These are phyloP conservation scores for Boletus rufocinnamomeus DNA, from an alignment of 768 basidiomycete species.

Conservation along the genomic window DNA sequence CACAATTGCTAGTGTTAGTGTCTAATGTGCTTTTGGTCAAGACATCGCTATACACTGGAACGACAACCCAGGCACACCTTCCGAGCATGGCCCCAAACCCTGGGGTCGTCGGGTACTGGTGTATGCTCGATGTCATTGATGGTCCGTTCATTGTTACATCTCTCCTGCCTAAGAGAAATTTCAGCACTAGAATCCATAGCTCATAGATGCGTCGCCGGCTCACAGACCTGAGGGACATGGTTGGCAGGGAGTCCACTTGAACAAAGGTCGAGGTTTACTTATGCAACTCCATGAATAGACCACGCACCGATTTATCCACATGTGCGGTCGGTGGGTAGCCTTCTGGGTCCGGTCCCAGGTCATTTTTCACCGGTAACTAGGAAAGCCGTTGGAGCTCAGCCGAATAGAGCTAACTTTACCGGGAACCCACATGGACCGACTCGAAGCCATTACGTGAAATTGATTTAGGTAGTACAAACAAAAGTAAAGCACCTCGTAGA, in stretches of 20 bases:
- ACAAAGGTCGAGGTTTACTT: neutral
- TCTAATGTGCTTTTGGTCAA: slow-evolving; percentile 17
- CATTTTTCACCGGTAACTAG: slow-evolving; percentile 5
- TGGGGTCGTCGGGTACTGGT: slow-evolving; percentile 58
- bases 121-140: slow-evolving; percentile 38
- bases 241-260: neutral
- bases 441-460: neutral
- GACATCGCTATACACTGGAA: no score
- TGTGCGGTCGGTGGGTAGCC: neutral
- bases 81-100: slow-evolving; percentile 53
- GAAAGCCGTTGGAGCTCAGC: slow-evolving; percentile 1
- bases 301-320: slow-evolving; percentile 3
- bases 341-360: neutral
- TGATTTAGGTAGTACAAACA: neutral
- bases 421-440: neutral
- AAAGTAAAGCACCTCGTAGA: no score
- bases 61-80: slow-evolving; percentile 44
- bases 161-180: slow-evolving; percentile 2
- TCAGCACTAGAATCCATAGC: neutral
- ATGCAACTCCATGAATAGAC: slow-evolving; percentile 4
- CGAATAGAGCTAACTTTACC: neutral
- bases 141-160: neutral
- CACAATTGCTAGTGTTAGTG: slow-evolving; percentile 26
- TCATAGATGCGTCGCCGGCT: neutral
- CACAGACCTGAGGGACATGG: slow-evolving; percentile 19